Evolutionary conservation across 2,329 filamentous ascomycete genomes (phyloP).

Genomic region (Verticillium alfalfae): DNA sequence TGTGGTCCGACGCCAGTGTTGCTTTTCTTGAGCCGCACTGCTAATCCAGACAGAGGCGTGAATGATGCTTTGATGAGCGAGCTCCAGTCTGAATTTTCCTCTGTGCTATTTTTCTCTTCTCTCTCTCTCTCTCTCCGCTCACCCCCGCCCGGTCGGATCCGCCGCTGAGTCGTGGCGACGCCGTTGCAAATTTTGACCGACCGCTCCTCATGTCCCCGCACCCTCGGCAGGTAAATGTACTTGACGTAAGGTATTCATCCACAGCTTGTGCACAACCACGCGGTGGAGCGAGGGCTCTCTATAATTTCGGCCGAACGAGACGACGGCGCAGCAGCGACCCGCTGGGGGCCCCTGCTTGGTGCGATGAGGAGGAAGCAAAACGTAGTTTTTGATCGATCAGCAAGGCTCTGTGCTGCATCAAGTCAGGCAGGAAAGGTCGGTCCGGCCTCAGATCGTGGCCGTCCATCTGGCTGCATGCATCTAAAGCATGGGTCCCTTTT

Average conservation of each 20-base stretch:
- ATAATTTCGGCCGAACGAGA: background rate
- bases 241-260: background rate
- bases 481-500: background rate
- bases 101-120: background rate
- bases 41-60: background rate
- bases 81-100: background rate
- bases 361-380: background rate
- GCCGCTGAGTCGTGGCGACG: background rate
- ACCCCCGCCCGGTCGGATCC: background rate
- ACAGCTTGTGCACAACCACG: background rate
- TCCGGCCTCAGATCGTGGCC: background rate
- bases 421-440: background rate
- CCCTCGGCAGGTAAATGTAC: background rate
- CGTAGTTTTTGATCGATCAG: background rate
- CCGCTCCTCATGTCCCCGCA: background rate
- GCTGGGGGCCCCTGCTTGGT: background rate
- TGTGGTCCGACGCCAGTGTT: background rate
- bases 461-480: background rate
- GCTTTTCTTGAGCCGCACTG: background rate
- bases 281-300: background rate
- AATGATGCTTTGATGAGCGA: background rate
- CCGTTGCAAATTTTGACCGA: background rate
- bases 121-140: background rate
- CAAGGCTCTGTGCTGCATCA: background rate
- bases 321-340: background rate